Conservation (phyloP, 2,329 filamentous ascomycete species). For the Bipolaris bicolor region DNA sequence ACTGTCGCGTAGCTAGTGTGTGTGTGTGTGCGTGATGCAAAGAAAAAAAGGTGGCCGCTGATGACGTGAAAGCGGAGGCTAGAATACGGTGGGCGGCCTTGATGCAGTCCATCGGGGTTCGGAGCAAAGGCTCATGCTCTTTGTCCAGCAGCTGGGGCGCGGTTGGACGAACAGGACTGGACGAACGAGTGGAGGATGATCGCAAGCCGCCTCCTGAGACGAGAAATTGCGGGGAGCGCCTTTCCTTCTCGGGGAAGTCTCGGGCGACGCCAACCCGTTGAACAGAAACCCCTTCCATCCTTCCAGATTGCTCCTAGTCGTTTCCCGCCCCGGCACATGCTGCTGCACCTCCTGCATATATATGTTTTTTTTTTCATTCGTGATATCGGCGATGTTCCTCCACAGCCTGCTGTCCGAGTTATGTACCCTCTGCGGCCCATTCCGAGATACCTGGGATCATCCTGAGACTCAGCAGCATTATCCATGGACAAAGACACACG, state of each 20-base stretch:
- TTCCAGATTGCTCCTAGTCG: constrained; percentile 16
- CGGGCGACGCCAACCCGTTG: constrained; percentile 20
- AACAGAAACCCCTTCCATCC: constrained; percentile 9
- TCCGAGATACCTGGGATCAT: no score
- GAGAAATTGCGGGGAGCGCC: constrained; percentile 22
- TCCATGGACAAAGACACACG: not conserved
- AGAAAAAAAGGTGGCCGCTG: not conserved
- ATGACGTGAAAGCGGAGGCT: constrained; percentile 4
- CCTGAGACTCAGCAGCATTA: no score
- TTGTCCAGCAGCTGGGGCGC: constrained; percentile 6
- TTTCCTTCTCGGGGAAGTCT: constrained; percentile 28
- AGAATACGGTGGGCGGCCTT: not conserved
- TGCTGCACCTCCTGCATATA: constrained; percentile 10
- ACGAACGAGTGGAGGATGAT: constrained; percentile 17
- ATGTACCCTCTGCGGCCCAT: no score
- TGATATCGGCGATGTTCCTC: constrained; percentile 5
- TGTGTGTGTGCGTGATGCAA: not conserved
- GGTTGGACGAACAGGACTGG: not conserved
- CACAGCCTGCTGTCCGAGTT: constrained; percentile 2
- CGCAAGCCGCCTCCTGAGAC: constrained; percentile 4
- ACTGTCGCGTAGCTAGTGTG: not conserved
- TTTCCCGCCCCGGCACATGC: not conserved
- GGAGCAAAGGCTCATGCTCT: constrained; percentile 17
- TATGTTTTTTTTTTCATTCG: constrained; percentile 5
- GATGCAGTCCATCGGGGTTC: constrained; percentile 19